Evolutionary conservation across 2,329 filamentous ascomycete species (phyloP), one percentile per base, ranked within the genome.

Genomic region (Pseudophaeomoniella oleicola): DNA sequence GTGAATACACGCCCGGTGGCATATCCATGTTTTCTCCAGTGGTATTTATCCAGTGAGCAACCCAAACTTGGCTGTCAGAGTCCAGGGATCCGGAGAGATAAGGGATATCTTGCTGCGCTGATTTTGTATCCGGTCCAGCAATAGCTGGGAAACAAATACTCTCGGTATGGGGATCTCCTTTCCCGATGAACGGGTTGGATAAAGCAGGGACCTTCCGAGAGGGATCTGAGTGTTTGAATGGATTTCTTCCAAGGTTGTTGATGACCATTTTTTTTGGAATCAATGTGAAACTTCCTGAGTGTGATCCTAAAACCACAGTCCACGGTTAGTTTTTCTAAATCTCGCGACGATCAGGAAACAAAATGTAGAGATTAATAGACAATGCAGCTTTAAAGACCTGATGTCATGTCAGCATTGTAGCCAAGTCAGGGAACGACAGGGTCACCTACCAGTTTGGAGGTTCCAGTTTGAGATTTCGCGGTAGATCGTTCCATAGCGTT

Each of bases 41-140:
- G 11, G 32, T 9, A 19, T 34, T 18, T 17, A 34, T 19, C 32
- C 32, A 34, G 32, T 18, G 15, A 13, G 32, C 32, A 16, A 34
- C 17, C 9, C 14, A 15, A 34, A 18, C 32, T 34, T 34, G 32
- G 22, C n/a, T 27, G 22, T 27, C 22, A n/a, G 6, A 6, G 6
- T n/a, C 22, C 22, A n/a, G 22, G 6, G 22, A 9, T 27, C 22
- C 22, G n/a, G 22, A 9, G n/a, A n/a, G 22, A 6, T 9, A 27
- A 27, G 22, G 22, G n/a, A 27, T 27, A n/a, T 27, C 22, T n/a
- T 6, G 22, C n/a, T 27, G 22, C 22, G 22, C 6, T 27, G 6
- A n/a, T 27, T 9, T 9, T 27, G 22, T 9, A 27, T 27, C 22
- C 6, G 22, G 6, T n/a, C n/a, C 9, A n/a, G 9, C 6, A 27